A percentile compares a stretch with the other conserved stretches of the same genome.
Conservation (phyloP, 306 rosid species). For the Dalbergia cochinchinensis region DNA sequence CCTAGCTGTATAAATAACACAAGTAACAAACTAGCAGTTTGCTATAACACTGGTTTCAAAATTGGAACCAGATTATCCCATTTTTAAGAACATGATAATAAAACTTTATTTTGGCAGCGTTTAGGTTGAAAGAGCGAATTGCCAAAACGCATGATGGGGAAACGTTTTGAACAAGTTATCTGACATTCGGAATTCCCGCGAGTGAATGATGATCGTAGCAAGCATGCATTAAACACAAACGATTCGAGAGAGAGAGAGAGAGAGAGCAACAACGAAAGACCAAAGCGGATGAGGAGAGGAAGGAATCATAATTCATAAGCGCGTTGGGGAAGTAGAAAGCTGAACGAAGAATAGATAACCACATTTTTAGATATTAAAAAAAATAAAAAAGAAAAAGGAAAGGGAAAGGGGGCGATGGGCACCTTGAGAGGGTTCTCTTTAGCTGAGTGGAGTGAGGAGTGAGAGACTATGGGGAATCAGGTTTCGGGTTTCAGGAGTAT, state of each 20-base stretch:
- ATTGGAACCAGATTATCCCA: background rate
- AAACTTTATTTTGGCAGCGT: background rate
- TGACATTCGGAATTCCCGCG: background rate
- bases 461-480: background rate
- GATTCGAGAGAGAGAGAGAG: background rate
- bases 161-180: background rate
- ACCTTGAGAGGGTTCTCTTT: constrained; percentile 15
- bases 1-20: too few species aligned
- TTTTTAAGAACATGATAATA: too few species aligned
- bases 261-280: background rate
- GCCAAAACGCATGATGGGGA: background rate
- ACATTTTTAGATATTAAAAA: background rate
- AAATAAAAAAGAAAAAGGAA: background rate
- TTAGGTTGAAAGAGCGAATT: background rate
- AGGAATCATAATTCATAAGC: constrained; percentile 22
- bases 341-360: background rate
- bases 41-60: background rate
- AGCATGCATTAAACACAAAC: background rate
- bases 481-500: too few species aligned
- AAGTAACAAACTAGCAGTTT: too few species aligned
- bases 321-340: constrained; percentile 7
- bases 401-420: background rate
- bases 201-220: constrained; percentile 5
- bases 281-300: background rate
- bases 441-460: background rate